phyloP scores from a whole-genome alignment of 192 early-diverging fungal genomes.

The Entophlyctis luteolus region DNA sequence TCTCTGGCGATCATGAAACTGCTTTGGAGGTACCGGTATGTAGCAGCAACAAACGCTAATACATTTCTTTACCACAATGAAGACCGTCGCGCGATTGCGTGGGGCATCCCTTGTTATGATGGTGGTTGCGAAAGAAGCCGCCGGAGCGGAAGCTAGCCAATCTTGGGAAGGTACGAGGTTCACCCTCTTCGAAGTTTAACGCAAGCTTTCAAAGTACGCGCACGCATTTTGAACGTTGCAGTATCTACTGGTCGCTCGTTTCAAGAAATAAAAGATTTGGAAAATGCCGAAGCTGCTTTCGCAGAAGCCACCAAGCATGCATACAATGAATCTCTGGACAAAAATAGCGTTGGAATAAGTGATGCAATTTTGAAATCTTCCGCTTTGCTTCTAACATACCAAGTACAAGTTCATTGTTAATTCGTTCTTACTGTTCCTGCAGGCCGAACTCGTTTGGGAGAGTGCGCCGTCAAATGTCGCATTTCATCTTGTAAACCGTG shows the following conservation, averaged over 20 bases:
- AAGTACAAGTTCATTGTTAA: background rate
- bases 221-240: background rate
- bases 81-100: constrained; percentile 11
- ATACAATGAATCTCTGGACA: background rate
- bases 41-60: background rate
- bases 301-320: background rate
- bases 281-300: constrained; percentile 10
- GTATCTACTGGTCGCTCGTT: constrained; percentile 10
- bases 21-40: background rate
- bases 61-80: background rate
- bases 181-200: background rate
- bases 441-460: constrained; percentile 14
- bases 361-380: background rate
- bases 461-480: background rate
- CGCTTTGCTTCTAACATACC: background rate
- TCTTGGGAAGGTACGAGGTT: background rate
- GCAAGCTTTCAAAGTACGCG: background rate
- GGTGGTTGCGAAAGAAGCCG: background rate
- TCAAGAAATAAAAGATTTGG: background rate
- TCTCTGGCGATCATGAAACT: background rate
- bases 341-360: background rate
- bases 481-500: constrained; percentile 15
- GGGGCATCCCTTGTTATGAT: background rate
- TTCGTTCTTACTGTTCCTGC: background rate
- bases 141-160: background rate